A percentile compares a stretch with the other conserved stretches of the same genome.
These are phyloP conservation scores for Kuraishia hungarica DNA, from an alignment of 805 yeast species.

Conservation along the genomic window DNA sequence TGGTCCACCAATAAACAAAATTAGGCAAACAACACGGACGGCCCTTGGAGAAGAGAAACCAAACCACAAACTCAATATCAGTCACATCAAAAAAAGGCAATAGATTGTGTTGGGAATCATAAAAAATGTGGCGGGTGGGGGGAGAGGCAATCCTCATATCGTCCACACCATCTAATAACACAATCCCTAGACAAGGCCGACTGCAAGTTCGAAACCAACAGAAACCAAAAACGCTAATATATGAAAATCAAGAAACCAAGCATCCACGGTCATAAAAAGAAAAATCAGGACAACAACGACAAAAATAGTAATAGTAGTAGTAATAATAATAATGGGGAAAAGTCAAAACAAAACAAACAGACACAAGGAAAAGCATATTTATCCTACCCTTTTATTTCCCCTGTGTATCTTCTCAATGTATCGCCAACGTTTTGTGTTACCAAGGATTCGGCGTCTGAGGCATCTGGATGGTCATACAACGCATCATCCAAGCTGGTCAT, in stretches of 20 bases:
- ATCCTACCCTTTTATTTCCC: slow-evolving; percentile 15
- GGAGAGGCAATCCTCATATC: background rate
- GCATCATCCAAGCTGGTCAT: slow-evolving; percentile 1
- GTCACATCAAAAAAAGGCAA: background rate
- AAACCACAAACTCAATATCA: background rate
- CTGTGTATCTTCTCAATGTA: slow-evolving; percentile 20
- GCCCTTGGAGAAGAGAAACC: background rate
- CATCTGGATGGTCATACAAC: slow-evolving; percentile 7
- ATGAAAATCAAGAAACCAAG: slow-evolving; percentile 1
- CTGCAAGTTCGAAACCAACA: background rate
- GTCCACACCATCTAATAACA: background rate
- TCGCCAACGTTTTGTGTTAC: slow-evolving; percentile 26
- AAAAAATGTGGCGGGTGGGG: too few species aligned
- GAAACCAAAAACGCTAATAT: slow-evolving; percentile 1
- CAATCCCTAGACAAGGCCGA: background rate
- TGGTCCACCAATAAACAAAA: background rate
- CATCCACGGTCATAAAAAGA: background rate
- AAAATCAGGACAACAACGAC: background rate
- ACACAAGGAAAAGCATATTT: slow-evolving; percentile 8
- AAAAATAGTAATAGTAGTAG: background rate
- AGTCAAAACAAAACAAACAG: slow-evolving; percentile 4
- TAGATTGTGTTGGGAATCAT: background rate
- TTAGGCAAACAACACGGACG: background rate
- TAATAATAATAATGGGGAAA: background rate
- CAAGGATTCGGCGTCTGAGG: slow-evolving; percentile 13